These are phyloP conservation scores for Saccharomycopsis crataegensis DNA, from an alignment of 1,139 yeast species.

Conservation along the genomic window DNA sequence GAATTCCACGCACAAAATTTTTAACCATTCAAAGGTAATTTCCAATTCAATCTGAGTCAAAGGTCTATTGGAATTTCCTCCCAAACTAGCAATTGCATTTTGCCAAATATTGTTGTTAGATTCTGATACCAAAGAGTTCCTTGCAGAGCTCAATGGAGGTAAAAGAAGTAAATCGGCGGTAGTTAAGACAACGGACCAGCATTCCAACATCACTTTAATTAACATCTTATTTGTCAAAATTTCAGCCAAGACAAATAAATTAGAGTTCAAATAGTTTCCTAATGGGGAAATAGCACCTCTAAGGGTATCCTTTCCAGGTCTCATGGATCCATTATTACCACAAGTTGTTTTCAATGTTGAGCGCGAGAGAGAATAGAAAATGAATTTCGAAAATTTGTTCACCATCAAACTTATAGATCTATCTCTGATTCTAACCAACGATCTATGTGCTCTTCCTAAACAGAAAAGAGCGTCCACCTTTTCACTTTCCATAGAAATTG, in stretches of 20 bases:
- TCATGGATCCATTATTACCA: conserved; percentile 40
- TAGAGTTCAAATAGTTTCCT: conserved; percentile 66
- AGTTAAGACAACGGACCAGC: conserved; percentile 63
- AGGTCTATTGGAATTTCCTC: conserved; percentile 47
- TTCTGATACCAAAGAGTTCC: conserved; percentile 30
- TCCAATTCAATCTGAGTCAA: conserved; percentile 58
- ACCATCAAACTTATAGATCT: conserved; percentile 62
- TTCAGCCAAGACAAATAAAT: conserved; percentile 60
- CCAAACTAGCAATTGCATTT: conserved; percentile 29
- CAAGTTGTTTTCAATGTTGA: conserved; percentile 45
- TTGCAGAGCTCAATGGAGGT: conserved; percentile 61
- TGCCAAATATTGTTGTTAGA: conserved; percentile 36
- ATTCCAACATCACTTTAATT: conserved; percentile 62
- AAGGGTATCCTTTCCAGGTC: conserved; percentile 46
- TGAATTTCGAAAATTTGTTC: conserved; percentile 45
- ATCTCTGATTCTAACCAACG: conserved; percentile 53
- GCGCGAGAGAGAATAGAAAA: conserved; percentile 39
- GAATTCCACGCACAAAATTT: conserved; percentile 58
- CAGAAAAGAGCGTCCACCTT: conserved; percentile 70
- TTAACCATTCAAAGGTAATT: conserved; percentile 66
- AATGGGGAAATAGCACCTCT: conserved; percentile 70
- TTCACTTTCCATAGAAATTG: conserved; percentile 72
- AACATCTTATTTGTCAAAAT: conserved; percentile 52
- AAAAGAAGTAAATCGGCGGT: conserved; percentile 62
- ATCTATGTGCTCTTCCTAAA: conserved; percentile 69